Evolutionary conservation across 257 asterid genomes (phyloP).

Genomic region (Voacanga thouarsii): DNA sequence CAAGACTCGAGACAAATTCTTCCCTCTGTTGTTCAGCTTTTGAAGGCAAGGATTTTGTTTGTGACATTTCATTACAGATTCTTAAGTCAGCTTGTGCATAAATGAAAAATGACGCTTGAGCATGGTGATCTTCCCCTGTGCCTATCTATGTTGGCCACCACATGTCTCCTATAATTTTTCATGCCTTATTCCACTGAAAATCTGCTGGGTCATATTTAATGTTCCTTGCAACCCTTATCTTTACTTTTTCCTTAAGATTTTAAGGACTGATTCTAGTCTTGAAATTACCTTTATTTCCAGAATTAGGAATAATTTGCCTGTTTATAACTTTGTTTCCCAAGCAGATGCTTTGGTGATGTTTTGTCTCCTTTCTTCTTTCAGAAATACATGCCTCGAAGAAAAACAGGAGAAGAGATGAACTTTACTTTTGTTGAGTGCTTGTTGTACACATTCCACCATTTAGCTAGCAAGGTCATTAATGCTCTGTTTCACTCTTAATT

Average conservation of each 20-base stretch:
- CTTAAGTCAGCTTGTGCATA: neutral
- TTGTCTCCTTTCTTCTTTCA: slow-evolving; percentile 29
- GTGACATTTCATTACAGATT: neutral
- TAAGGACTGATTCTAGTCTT: neutral
- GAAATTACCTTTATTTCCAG: neutral
- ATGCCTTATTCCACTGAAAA: neutral
- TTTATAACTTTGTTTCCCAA: neutral
- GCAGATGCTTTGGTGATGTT: neutral
- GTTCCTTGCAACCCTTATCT: neutral
- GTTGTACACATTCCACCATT: slow-evolving; percentile 79
- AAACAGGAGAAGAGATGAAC: slow-evolving; percentile 85
- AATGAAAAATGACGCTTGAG: neutral
- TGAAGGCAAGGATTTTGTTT: slow-evolving; percentile 53
- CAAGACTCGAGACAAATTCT: slow-evolving; percentile 85
- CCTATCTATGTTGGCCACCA: neutral
- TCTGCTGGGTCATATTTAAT: neutral
- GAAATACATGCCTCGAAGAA: slow-evolving; percentile 81
- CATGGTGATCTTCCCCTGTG: neutral
- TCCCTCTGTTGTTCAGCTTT: slow-evolving; percentile 72
- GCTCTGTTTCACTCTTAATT: slow-evolving; percentile 15
- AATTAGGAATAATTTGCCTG: neutral
- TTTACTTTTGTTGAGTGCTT: slow-evolving; percentile 87
- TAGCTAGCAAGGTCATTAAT: slow-evolving; percentile 69
- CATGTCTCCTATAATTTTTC: neutral
- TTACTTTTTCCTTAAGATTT: neutral